Base-by-base conservation (phyloP, 148 eudicot genomes). In the Amaranthus hypochondriacus region DNA sequence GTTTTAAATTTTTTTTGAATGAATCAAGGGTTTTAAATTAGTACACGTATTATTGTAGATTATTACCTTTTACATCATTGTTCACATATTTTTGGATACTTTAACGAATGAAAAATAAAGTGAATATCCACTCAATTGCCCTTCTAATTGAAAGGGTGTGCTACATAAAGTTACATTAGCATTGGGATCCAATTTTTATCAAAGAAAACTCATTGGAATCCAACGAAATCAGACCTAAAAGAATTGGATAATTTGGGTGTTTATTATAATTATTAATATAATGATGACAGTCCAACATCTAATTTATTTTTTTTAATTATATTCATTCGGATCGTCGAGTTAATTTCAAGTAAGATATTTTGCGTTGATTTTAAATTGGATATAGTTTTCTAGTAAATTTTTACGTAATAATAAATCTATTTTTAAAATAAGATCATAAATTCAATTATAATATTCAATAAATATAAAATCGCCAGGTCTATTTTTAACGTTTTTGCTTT, bases 281-380 rank as follows among this genome's bases (percentile, higher is more conserved):
- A 69, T 69, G 48, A 69, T 69, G 61, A 69, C 58, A 10, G 9
- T 15, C 56, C 44, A 69, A 69, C 70, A 67, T 69, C 72, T 69
- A 43, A n/a, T 55, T 21, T 55, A 7, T 53, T 28, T 28, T 28
- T 28, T 28, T 28, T 28, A 28, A 28, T 28, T 28, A 28, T 28
- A 28, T 28, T 28, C 39, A 28, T 28, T 28, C 39, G 39, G 39
- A 2, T 28, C 2, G 2, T 28, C 39, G 39, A 28, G 39, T 28
- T 2, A 28, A 28, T 28, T 28, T 28, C 39, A 28, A 2, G 39
- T 28, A 28, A 28, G 39, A 28, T 28, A 28, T 28, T 28, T 28
- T 28, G 39, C 1, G 39, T 28, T 28, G 39, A 28, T 28, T 28
- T 28, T 28, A 28, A 28, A 28, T 28, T 2, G 39, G 39, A 28